Conservation (phyloP, 106 monocot species). For the Amphibolis antarctica region DNA sequence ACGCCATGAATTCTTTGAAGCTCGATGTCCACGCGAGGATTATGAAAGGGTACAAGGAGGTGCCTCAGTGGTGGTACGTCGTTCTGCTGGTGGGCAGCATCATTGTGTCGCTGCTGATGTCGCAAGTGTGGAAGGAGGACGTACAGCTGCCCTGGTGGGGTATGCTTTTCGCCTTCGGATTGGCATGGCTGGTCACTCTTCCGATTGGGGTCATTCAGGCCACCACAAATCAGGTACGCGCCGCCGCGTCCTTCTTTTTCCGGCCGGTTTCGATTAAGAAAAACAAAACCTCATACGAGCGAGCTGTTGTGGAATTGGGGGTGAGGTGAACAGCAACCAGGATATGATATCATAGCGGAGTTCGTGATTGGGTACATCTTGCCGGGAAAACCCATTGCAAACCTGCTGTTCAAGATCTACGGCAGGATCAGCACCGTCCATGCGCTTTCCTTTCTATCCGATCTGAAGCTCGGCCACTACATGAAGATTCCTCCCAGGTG, state of each 20-base stretch:
- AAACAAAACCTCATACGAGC: no score
- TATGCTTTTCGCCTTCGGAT: slow-evolving; percentile 65
- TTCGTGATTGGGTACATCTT: slow-evolving; percentile 84
- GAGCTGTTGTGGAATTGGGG: no score
- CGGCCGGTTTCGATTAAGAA: no score
- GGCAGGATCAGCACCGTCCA: slow-evolving; percentile 86
- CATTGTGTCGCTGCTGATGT: slow-evolving; percentile 50
- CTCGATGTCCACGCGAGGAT: slow-evolving; percentile 63
- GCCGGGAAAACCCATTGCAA: slow-evolving; percentile 85
- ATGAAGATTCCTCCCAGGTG: slow-evolving; percentile 92
- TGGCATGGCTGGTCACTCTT: slow-evolving; percentile 75
- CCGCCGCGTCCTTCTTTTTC: not conserved
- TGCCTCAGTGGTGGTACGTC: slow-evolving; percentile 89
- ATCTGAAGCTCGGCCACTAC: slow-evolving; percentile 92
- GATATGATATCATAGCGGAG: slow-evolving; percentile 90
- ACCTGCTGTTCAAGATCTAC: slow-evolving; percentile 84
- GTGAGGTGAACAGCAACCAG: slow-evolving; percentile 78
- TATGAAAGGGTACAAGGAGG: slow-evolving; percentile 78
- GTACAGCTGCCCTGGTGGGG: slow-evolving; percentile 98
- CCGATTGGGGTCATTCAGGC: slow-evolving; percentile 90
- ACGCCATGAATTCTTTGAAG: slow-evolving; percentile 45
- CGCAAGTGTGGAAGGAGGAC: slow-evolving; percentile 57
- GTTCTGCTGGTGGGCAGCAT: slow-evolving; percentile 54
- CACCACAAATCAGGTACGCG: slow-evolving; percentile 73
- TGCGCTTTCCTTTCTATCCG: slow-evolving; percentile 76